phyloP scores from a whole-genome alignment of 306 rosid genomes.

The Corylus heterophylla region DNA sequence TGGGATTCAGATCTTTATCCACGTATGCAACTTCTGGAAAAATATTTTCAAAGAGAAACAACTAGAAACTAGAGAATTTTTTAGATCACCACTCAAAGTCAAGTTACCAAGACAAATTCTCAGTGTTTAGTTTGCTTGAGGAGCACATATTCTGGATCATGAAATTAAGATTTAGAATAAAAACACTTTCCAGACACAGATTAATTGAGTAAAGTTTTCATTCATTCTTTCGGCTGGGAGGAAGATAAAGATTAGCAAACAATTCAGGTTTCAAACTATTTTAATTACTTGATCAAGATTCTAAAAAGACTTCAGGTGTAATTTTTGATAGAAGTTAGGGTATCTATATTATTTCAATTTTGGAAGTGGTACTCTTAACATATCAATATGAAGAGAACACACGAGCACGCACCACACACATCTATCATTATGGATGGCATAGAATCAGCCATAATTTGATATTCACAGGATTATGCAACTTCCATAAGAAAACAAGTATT shows the following conservation, averaged over 20 bases:
- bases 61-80: neutral
- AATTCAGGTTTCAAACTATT: neutral
- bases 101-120: neutral
- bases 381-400: neutral
- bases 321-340: neutral
- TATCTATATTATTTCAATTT: neutral
- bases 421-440: neutral
- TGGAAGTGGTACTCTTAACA: neutral
- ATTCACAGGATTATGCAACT: neutral
- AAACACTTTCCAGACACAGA: neutral
- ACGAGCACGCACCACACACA: neutral
- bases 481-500: no score
- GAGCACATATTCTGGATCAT: neutral
- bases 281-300: neutral
- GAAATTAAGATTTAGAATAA: neutral
- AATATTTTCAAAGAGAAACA: no score
- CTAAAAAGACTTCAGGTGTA: neutral
- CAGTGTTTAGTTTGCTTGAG: neutral
- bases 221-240: neutral
- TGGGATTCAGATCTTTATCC: neutral
- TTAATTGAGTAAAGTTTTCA: neutral
- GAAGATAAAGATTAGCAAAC: neutral
- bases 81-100: neutral
- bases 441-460: neutral
- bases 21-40: neutral